Base-by-base conservation (phyloP, 345 rosid genomes). In the Citrus trifoliata region DNA sequence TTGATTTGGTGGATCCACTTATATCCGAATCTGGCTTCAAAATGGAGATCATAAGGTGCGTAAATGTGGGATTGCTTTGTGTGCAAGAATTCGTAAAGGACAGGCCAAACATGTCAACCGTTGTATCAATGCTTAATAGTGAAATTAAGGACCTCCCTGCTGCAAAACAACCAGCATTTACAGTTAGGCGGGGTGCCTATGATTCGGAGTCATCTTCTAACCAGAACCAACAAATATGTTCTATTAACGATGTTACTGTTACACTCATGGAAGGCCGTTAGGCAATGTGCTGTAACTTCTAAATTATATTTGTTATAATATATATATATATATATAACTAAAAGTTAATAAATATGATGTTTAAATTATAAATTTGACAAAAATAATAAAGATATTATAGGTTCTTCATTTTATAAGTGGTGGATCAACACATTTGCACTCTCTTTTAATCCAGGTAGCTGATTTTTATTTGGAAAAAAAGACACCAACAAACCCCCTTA, bases 41-140 rank as follows among this genome's bases (percentile, higher is more conserved):
- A 2, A 22, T 21, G 6, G 81, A 84, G 62, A 33, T 76, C n/a
- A 25, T 12, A 5, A 67, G 78, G 64, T 78, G 80, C 67, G 10
- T 78, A 8, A 77, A 84, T 35, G 74, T 84, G 53, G 81, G 87
- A 8, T 73, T 81, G 42, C 25, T 85, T 24, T 82, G 83, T 14
- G 83, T 82, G 46, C 83, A 85, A 67, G 85, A 82, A 53, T 66
- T 58, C 2, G 81, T 78, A 5, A 70, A 82, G n/a, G 83, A 83
- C 13, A 83, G 83, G 51, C 82, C 80, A n/a, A 46, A 32, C 1
- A 76, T 79, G 60, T 13, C 80, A 10, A 67, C 58, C 4, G 76
- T 79, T 10, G 30, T 73, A 37, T 78, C 58, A 12, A 84, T 84
- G 82, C 76, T 81, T 32, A 79, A 67, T 6, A 70, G 78, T 78